A percentile compares a stretch with the other conserved stretches of the same genome.
Evolutionary conservation across 805 yeast species (phyloP).

Genomic region (Starmerella asiatica): DNA sequence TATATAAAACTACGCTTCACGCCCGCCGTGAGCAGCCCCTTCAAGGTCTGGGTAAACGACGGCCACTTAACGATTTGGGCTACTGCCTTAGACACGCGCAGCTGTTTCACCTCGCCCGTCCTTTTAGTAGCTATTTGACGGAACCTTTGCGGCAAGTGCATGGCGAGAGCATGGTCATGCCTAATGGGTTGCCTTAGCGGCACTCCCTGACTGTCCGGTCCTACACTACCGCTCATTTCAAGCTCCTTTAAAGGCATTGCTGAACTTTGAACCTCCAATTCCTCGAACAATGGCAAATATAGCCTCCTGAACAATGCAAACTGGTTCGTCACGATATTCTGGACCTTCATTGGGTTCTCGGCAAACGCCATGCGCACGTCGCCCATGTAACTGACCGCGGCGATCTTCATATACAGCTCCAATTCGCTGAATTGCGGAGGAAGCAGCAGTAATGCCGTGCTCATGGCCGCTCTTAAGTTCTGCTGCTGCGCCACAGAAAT

Average conservation of each 20-base stretch:
- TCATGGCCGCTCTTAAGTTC: conserved; percentile 65
- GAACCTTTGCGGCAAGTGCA: conserved; percentile 39
- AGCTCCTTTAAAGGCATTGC: conserved; percentile 9
- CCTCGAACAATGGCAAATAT: conserved; percentile 51
- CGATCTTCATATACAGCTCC: conserved; percentile 62
- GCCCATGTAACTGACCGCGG: conserved; percentile 74
- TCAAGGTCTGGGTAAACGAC: conserved; percentile 61
- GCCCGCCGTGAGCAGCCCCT: conserved; percentile 86
- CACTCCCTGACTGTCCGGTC: conserved; percentile 21
- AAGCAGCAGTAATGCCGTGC: conserved; percentile 48
- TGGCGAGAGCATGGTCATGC: conserved; percentile 33
- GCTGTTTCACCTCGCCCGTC: conserved; percentile 7
- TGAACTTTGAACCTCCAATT: conserved; percentile 27
- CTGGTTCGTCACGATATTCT: conserved; percentile 74
- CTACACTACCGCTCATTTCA: conserved; percentile 11
- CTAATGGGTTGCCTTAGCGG: conserved; percentile 25
- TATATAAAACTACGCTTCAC: conserved; percentile 15
- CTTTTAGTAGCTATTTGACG: conserved; percentile 28
- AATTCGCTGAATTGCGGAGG: conserved; percentile 38
- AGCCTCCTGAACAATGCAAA: conserved; percentile 51
- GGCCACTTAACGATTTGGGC: conserved; percentile 48
- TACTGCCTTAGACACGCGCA: conserved; percentile 31
- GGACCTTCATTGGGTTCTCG: conserved; percentile 80
- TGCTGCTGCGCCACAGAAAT: conserved; percentile 29
- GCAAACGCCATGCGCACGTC: conserved; percentile 80